A percentile compares a stretch with the other conserved stretches of the same genome.
These are phyloP conservation scores for Nakazawaea ambrosiae DNA, from an alignment of 805 yeast species.

Conservation along the genomic window DNA sequence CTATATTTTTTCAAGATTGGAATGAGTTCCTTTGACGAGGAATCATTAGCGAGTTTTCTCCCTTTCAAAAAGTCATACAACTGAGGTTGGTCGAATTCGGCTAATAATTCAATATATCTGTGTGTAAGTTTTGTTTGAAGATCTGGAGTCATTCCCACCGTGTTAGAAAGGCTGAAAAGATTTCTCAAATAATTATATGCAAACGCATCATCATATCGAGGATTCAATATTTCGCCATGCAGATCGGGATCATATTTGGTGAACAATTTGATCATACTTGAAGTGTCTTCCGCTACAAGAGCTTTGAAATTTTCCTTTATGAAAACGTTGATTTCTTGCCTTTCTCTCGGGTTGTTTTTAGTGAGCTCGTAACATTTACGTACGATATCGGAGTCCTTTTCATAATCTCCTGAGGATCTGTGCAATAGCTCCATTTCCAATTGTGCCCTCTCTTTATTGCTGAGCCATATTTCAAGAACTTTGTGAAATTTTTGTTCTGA, in stretches of 20 bases:
- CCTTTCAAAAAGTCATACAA: slow-evolving; percentile 12
- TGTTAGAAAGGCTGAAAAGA: slow-evolving; percentile 20
- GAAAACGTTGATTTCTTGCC: slow-evolving; percentile 19
- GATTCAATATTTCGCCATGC: slow-evolving; percentile 28
- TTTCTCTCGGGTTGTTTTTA: slow-evolving; percentile 12
- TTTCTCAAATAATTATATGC: slow-evolving; percentile 27
- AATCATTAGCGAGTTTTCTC: neutral
- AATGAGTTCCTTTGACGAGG: slow-evolving; percentile 11
- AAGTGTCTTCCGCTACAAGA: slow-evolving; percentile 22
- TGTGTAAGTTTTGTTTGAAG: slow-evolving; percentile 13
- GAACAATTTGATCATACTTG: slow-evolving; percentile 29
- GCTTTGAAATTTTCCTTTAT: slow-evolving; percentile 21
- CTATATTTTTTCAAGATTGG: slow-evolving; percentile 18
- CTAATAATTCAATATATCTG: slow-evolving; percentile 21
- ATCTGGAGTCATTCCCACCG: slow-evolving; percentile 10
- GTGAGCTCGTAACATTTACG: slow-evolving; percentile 18
- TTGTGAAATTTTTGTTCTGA: slow-evolving; percentile 45
- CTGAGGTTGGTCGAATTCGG: slow-evolving; percentile 15
- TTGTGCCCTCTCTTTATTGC: slow-evolving; percentile 11
- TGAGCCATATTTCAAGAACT: slow-evolving; percentile 48
- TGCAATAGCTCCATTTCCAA: slow-evolving; percentile 10
- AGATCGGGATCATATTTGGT: slow-evolving; percentile 29
- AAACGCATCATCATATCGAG: slow-evolving; percentile 19
- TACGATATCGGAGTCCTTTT: slow-evolving; percentile 17
- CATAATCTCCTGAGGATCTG: neutral